Conservation (phyloP, 768 basidiomycete species). For the Mycena alexandri region DNA sequence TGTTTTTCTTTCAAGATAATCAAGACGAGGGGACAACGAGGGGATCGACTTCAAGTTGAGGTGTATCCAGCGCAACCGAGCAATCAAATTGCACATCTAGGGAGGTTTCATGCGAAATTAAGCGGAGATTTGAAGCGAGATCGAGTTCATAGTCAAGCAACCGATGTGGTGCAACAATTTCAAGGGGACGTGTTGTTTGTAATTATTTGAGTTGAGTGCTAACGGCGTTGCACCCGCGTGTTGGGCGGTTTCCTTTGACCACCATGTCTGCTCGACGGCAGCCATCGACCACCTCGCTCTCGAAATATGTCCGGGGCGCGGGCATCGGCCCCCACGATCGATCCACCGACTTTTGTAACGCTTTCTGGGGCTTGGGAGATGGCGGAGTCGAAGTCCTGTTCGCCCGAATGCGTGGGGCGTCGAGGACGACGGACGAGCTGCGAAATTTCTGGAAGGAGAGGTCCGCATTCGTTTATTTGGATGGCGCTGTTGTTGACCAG, state of each 20-base stretch:
- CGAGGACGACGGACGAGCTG: conserved; percentile 90
- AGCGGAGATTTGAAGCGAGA: too few species aligned
- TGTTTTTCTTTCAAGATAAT: too few species aligned
- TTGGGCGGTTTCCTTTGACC: conserved; percentile 10
- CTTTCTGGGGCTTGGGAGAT: conserved; percentile 93
- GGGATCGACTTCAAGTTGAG: too few species aligned
- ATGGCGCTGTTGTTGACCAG: conserved; percentile 22
- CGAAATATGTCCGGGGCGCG: conserved; percentile 68
- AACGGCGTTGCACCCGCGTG: conserved; percentile 5
- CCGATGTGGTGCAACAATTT: background rate
- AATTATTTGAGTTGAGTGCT: background rate
- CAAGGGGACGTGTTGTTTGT: conserved; percentile 6
- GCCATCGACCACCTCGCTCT: conserved; percentile 85
- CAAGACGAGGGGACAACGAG: too few species aligned
- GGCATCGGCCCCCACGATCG: conserved; percentile 53
- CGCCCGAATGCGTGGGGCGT: conserved; percentile 88
- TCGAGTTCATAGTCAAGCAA: too few species aligned
- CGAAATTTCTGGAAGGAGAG: conserved; percentile 93
- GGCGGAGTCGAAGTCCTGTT: conserved; percentile 92
- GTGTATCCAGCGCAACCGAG: too few species aligned
- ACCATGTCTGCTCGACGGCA: conserved; percentile 81
- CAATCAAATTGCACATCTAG: too few species aligned
- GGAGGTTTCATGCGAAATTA: too few species aligned
- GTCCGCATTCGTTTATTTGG: conserved; percentile 57
- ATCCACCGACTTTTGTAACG: conserved; percentile 93